Percentiles rank a stretch among this genome's conserved stretches.
These are phyloP conservation scores for Melastoma candidum DNA, from an alignment of 441 rosid genomes.

Conservation along the genomic window DNA sequence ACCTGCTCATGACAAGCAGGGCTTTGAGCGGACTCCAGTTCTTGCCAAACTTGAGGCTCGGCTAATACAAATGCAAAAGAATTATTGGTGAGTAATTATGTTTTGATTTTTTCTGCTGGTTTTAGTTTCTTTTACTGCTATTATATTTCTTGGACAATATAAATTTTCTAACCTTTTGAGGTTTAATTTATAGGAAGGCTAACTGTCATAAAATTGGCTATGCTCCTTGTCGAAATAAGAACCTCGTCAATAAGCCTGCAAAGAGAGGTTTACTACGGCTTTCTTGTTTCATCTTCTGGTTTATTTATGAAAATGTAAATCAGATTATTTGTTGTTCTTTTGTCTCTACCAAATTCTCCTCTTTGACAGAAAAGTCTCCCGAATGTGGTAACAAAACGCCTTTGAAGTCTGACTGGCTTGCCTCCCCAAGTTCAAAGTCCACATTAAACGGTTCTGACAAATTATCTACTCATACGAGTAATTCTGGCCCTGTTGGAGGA, in stretches of 20 bases:
- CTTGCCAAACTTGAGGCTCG: slow-evolving; percentile 61
- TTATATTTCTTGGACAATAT: not conserved
- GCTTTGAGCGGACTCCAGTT: slow-evolving; percentile 75
- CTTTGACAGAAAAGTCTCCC: slow-evolving; percentile 37
- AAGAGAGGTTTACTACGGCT: slow-evolving; percentile 31
- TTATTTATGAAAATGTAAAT: not conserved
- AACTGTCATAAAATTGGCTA: slow-evolving; percentile 76
- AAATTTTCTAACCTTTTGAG: slow-evolving; percentile 4
- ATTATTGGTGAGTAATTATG: slow-evolving; percentile 45
- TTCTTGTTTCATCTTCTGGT: slow-evolving; percentile 5
- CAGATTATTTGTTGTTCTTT: slow-evolving; percentile 11
- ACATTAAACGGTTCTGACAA: slow-evolving; percentile 25
- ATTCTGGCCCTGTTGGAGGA: slow-evolving; percentile 20
- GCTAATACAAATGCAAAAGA: slow-evolving; percentile 74
- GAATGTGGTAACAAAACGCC: slow-evolving; percentile 21
- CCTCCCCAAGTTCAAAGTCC: slow-evolving; percentile 21
- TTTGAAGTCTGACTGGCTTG: slow-evolving; percentile 22
- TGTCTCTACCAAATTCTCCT: slow-evolving; percentile 6
- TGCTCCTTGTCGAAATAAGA: slow-evolving; percentile 45
- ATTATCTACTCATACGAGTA: slow-evolving; percentile 16
- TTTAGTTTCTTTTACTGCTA: not conserved
- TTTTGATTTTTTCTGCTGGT: slow-evolving; percentile 12
- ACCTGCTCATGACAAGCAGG: slow-evolving; percentile 94
- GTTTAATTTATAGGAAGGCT: slow-evolving; percentile 32
- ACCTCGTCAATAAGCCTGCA: slow-evolving; percentile 18